Base-by-base conservation (phyloP, 495 filamentous ascomycete genomes). In the Parmelia sp. region DNA sequence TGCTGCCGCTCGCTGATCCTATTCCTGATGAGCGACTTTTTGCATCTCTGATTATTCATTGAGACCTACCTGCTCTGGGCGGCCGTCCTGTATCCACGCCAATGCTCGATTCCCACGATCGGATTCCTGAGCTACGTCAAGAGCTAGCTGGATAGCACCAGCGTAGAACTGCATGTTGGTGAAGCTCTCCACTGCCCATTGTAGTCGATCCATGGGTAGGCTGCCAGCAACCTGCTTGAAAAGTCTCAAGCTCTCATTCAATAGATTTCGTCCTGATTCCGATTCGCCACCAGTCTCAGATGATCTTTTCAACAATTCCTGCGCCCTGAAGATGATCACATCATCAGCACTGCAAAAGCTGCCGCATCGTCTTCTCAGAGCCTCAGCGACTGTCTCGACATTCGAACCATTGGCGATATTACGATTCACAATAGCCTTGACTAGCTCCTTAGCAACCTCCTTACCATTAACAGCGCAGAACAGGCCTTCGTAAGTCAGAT, bases 341-440 rank as follows among this genome's bases (percentile, higher is more conserved):
- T 99, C 94, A 58, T 97, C 92, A 2, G 92, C 86, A 65, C 90
- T 96, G 79, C 94, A 99, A 80, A 99, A 97, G 72, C 86, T 94
- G 55, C 94, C 95, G 68, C 94, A 99, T 65, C 91, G 84, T 68
- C 95, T 82, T 29, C 94, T 82, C 25, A 99, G 77, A 21, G 92
- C 91, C 75, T 97, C 94, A 0, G 94, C 92, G 47, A 99, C 90
- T 0, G 92, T 97, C 74, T 99, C 94, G 23, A 99, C 93, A 69
- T 96, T 97, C 29, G 91, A 89, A 29, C 94, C 94, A 67, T 88
- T 92, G 45, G 90, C 90, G 71, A 99, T 97, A 74, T 95, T 97
- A 44, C 91, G 82, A 75, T 97, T 97, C 61, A 99, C 94, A 67
- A 99, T 97, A 2, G 92, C 92, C 74, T 97, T 97, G 45, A 99